phyloP scores from a whole-genome alignment of 345 rosid genomes.

The Populus nigra region DNA sequence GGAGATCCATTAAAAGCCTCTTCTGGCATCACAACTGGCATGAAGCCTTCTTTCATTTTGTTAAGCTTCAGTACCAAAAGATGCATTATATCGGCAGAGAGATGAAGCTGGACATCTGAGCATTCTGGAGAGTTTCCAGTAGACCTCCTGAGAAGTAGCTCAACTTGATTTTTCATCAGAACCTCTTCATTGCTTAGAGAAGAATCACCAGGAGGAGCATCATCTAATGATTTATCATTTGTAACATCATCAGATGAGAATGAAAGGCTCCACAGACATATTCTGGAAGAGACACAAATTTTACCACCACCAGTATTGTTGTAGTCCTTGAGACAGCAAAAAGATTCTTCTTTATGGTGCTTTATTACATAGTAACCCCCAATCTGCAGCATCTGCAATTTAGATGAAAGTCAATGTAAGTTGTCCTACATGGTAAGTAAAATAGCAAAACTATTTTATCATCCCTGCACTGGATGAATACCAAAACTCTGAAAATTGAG shows the following conservation, averaged over 20 bases:
- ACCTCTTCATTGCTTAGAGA: constrained; percentile 27
- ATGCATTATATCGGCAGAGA: constrained; percentile 37
- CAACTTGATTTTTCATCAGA: constrained; percentile 25
- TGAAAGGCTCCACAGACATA: constrained; percentile 50
- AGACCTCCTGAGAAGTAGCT: constrained; percentile 10
- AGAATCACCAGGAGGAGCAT: constrained; percentile 20
- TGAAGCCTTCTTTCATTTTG: constrained; percentile 33
- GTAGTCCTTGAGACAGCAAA: constrained; percentile 37
- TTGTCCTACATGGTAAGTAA: neutral
- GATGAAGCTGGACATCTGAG: constrained; percentile 55
- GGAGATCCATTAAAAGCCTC: constrained; percentile 28
- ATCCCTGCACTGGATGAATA: neutral
- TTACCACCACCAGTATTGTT: constrained; percentile 33
- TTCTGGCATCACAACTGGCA: constrained; percentile 25
- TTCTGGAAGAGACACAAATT: constrained; percentile 40
- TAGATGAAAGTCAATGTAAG: constrained; percentile 17
- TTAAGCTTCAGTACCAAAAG: constrained; percentile 38
- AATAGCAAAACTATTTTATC: neutral
- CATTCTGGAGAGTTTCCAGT: constrained; percentile 24
- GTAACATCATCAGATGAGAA: constrained; percentile 44
- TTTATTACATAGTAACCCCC: constrained; percentile 65
- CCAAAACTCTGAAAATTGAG: neutral
- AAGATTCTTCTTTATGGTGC: constrained; percentile 46
- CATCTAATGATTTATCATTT: constrained; percentile 22
- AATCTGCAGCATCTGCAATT: constrained; percentile 66